Percentiles rank a stretch among this genome's conserved stretches.
These are phyloP conservation scores for Aspergillus indologenus DNA, from an alignment of 495 filamentous ascomycete species.

Conservation along the genomic window DNA sequence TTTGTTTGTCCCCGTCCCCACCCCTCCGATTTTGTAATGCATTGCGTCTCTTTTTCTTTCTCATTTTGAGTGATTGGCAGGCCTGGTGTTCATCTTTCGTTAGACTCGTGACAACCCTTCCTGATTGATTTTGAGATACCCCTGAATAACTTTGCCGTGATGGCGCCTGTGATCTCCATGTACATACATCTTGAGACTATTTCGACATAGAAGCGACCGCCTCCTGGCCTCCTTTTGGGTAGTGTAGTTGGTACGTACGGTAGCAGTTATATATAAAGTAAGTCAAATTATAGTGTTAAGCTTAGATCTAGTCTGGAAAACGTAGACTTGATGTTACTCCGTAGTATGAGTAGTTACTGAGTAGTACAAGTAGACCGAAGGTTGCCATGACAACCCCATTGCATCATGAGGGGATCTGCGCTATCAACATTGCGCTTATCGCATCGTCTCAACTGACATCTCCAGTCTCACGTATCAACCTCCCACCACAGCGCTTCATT, in stretches of 20 bases:
- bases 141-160: constrained; percentile 41
- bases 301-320: neutral
- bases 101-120: constrained; percentile 11
- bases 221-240: constrained; percentile 4
- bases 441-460: too few relatives aligned
- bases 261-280: neutral
- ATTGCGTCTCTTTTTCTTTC: constrained; percentile 23
- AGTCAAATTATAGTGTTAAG: neutral
- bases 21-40: constrained; percentile 21
- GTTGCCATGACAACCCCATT: constrained; percentile 1
- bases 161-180: constrained; percentile 32
- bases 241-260: neutral
- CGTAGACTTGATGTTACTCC: too few relatives aligned
- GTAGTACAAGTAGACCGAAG: too few relatives aligned
- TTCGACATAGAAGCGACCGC: constrained; percentile 29
- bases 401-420: neutral
- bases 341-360: too few relatives aligned
- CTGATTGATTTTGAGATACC: constrained; percentile 33
- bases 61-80: constrained; percentile 5
- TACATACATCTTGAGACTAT: constrained; percentile 35
- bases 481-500: too few relatives aligned
- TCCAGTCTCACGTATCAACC: too few relatives aligned
- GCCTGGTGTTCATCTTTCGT: constrained; percentile 13
- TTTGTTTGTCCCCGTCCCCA: constrained; percentile 13
- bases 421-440: neutral